Percentiles rank a stretch among this genome's conserved stretches.
Conservation (phyloP, 371 early-diverging fungal species). For the Mortierella sp. region DNA sequence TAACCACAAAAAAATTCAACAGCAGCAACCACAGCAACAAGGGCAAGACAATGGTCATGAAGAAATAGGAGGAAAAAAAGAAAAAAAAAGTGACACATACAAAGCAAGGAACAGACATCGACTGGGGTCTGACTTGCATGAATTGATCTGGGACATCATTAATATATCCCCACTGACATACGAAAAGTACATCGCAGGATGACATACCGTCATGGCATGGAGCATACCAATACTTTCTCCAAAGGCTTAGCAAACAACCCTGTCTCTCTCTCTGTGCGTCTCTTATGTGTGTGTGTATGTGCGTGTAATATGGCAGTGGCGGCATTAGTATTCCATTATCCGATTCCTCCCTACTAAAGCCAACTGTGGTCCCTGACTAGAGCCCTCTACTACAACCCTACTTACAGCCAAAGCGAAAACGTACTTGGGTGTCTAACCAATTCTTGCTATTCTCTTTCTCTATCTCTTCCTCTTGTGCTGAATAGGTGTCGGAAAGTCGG, state of each 20-base stretch:
- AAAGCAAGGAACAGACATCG: neutral
- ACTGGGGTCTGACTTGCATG: neutral
- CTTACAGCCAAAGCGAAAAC: neutral
- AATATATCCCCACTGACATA: neutral
- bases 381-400: neutral
- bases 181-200: too few species aligned
- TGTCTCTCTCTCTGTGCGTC: neutral
- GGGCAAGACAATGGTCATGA: neutral
- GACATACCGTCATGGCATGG: too few species aligned
- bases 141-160: neutral
- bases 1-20: neutral
- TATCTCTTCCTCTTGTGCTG: neutral
- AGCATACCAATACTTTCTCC: too few species aligned
- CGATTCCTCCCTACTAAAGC: slow-evolving; percentile 6
- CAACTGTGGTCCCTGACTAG: slow-evolving; percentile 6
- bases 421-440: neutral
- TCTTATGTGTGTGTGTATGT: too few species aligned
- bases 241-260: neutral
- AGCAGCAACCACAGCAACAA: neutral
- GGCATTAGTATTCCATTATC: neutral
- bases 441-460: neutral
- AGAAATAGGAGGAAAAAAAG: neutral
- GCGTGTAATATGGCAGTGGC: neutral
- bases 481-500: slow-evolving; percentile 85
- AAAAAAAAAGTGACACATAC: neutral